These are phyloP conservation scores for Fusarium goolgardi DNA, from an alignment of 2,329 filamentous ascomycete species.

Conservation along the genomic window DNA sequence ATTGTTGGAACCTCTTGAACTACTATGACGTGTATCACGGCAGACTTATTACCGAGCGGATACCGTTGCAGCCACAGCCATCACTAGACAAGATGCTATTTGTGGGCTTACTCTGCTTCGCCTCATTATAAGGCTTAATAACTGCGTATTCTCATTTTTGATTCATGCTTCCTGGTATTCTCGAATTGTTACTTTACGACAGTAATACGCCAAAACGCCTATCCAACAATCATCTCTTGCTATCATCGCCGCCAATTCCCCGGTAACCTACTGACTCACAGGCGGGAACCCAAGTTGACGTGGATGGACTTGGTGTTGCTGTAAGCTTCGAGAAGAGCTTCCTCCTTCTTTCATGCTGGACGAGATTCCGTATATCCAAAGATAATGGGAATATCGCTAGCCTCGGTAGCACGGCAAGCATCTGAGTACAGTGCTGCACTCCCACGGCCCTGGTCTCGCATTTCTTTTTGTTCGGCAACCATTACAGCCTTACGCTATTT, in stretches of 20 bases:
- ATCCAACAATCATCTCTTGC: not conserved
- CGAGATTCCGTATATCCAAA: no score
- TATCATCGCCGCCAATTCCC: not conserved
- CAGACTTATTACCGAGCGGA: slow-evolving; percentile 8
- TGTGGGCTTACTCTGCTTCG: slow-evolving; percentile 17
- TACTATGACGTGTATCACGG: slow-evolving; percentile 37
- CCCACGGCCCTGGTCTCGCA: no score
- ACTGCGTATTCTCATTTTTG: not conserved
- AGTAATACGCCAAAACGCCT: slow-evolving; percentile 34
- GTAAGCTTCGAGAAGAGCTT: slow-evolving; percentile 47
- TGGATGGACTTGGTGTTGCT: slow-evolving; percentile 45
- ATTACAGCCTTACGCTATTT: no score
- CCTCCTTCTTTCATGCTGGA: no score
- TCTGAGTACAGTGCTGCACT: no score
- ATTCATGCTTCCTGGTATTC: slow-evolving; percentile 24
- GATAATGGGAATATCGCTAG: no score
- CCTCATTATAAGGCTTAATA: slow-evolving; percentile 10
- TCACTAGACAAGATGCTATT: not conserved
- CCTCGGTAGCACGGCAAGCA: no score
- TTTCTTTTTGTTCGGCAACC: no score
- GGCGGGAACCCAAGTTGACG: slow-evolving; percentile 44
- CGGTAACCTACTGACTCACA: slow-evolving; percentile 21
- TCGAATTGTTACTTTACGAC: slow-evolving; percentile 17
- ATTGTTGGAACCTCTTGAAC: slow-evolving; percentile 9
- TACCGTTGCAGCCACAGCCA: slow-evolving; percentile 8